Percentiles rank a stretch among this genome's conserved stretches.
Conservation (phyloP, 306 rosid genomes). For the Quercus robur region DNA sequence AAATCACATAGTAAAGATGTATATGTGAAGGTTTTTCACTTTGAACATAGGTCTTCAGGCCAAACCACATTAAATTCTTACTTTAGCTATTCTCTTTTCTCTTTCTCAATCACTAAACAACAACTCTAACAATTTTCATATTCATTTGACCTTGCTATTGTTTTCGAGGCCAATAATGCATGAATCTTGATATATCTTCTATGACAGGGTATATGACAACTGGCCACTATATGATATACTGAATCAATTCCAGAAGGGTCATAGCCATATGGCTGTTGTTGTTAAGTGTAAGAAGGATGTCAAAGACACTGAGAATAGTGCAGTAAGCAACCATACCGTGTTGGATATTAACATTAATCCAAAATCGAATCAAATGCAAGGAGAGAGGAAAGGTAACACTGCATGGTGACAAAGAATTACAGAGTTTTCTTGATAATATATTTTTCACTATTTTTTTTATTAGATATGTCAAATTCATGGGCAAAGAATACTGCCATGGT, state of each 20-base stretch:
- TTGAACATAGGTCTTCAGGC: too few species aligned
- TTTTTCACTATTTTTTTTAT: neutral
- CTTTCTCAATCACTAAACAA: too few species aligned
- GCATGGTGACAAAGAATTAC: neutral
- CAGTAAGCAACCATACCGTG: slow-evolving; percentile 11
- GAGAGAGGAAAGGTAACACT: slow-evolving; percentile 7
- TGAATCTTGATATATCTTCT: neutral
- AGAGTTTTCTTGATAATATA: neutral
- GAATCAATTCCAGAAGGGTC: slow-evolving; percentile 61
- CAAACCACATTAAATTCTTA: too few species aligned
- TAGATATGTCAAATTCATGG: neutral
- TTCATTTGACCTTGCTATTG: neutral
- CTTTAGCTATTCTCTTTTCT: too few species aligned
- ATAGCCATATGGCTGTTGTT: slow-evolving; percentile 79
- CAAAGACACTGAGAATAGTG: slow-evolving; percentile 18
- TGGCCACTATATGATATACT: slow-evolving; percentile 80
- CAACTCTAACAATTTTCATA: neutral
- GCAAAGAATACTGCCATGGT: neutral
- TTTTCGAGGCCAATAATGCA: neutral
- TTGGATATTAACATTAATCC: neutral
- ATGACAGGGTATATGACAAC: slow-evolving; percentile 52
- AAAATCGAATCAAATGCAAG: neutral
- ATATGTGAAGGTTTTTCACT: too few species aligned
- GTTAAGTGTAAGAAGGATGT: slow-evolving; percentile 35
- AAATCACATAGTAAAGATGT: too few species aligned